Percentiles rank a stretch among this genome's conserved stretches.
Conservation (phyloP, 176 grass and related monocot species). For the Saccharum officinarum region DNA sequence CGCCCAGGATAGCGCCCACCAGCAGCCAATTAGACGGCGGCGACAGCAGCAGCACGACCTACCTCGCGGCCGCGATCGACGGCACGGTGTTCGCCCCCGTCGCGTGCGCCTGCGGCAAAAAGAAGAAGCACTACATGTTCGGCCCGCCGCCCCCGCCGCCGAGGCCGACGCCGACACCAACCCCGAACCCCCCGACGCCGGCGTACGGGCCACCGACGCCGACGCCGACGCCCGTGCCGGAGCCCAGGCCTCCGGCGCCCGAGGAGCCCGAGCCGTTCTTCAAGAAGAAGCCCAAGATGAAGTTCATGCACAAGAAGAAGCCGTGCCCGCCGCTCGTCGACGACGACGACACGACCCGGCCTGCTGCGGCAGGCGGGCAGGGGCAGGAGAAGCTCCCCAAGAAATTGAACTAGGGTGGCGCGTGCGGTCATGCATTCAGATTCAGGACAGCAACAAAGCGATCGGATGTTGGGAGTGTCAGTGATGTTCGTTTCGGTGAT, state of each 20-base stretch:
- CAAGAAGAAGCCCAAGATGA: slow-evolving; percentile 53
- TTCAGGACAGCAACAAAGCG: not conserved
- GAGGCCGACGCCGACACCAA: slow-evolving; percentile 5
- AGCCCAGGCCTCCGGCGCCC: slow-evolving; percentile 31
- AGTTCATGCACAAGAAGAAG: slow-evolving; percentile 65
- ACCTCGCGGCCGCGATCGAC: slow-evolving; percentile 24
- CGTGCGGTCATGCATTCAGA: not conserved
- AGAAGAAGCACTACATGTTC: slow-evolving; percentile 60
- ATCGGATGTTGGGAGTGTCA: not conserved
- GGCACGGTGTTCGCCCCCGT: slow-evolving; percentile 31
- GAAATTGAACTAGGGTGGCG: not conserved
- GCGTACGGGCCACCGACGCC: slow-evolving; percentile 34
- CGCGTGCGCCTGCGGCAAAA: slow-evolving; percentile 49
- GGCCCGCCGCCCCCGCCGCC: slow-evolving; percentile 46
- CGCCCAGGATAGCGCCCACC: slow-evolving; percentile 41
- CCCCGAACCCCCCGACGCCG: slow-evolving; percentile 21
- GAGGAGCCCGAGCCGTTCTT: slow-evolving; percentile 50
- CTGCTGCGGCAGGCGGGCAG: not conserved
- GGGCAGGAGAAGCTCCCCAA: slow-evolving; percentile 5
- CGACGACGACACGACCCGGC: slow-evolving; percentile 20
- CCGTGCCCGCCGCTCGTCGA: slow-evolving; percentile 54
- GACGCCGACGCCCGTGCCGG: slow-evolving; percentile 7
- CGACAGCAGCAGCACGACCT: not conserved
- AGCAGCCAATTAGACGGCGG: not conserved
- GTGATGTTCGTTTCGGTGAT: not conserved